Conservation (phyloP, 1,139 yeast species). For the Groenewaldozyma auringiensis region DNA sequence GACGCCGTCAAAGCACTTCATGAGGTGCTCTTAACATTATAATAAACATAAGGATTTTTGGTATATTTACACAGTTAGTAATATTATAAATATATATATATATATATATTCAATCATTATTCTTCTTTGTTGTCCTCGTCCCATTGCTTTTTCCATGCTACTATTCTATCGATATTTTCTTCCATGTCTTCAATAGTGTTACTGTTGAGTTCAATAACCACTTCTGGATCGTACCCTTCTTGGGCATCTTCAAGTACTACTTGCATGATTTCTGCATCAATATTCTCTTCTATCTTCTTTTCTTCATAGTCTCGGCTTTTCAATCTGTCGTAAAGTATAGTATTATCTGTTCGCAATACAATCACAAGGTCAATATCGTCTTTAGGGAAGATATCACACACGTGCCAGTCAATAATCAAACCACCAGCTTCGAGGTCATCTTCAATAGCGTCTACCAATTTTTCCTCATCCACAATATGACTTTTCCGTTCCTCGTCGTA, state of each 20-base stretch:
- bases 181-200: constrained; percentile 71
- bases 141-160: constrained; percentile 74
- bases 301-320: constrained; percentile 62
- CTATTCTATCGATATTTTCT: constrained; percentile 66
- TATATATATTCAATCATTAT: constrained; percentile 9
- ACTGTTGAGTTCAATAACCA: constrained; percentile 73
- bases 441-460: constrained; percentile 71
- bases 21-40: constrained; percentile 29
- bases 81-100: no score
- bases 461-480: constrained; percentile 87
- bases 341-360: constrained; percentile 73
- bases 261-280: constrained; percentile 97
- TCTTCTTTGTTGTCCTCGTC: no score
- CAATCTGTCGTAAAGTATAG: constrained; percentile 65
- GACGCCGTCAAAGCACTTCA: constrained; percentile 42
- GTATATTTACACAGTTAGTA: neutral
- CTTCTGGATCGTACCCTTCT: constrained; percentile 69
- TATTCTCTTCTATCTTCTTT: constrained; percentile 76
- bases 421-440: constrained; percentile 80
- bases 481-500: constrained; percentile 81
- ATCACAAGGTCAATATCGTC: constrained; percentile 85
- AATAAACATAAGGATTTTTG: neutral
- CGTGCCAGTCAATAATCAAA: constrained; percentile 88
- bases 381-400: constrained; percentile 92
- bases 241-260: constrained; percentile 80